Evolutionary conservation across 179 eudicot species (phyloP), one percentile per base, ranked within the genome.

Genomic region (Spinacia oleracea): DNA sequence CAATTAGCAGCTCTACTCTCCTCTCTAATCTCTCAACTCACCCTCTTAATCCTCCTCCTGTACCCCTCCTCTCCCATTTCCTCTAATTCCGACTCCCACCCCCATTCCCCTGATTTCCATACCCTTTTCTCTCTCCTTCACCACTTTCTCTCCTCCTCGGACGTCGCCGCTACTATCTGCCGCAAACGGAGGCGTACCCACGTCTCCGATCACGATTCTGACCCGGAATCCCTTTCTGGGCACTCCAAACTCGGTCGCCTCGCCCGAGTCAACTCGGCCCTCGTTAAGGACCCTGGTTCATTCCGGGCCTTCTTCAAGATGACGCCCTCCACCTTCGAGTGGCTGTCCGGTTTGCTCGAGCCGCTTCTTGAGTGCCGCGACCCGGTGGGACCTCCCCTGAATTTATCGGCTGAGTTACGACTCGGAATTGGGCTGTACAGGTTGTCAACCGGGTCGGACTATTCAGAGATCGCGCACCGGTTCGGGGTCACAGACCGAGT

Each of bases 291-390:
- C 78, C 92, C 95, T 1, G 88, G 84, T 78, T 82, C 90, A 73
- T 92, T 89, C 87, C 84, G 73, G 35, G 62, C 78, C 16, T 67
- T 75, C 69, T 94, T 90, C 86, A 84, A 77, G 50, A 90, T 94
- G 97, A 72, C 83, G 20, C 64, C 92, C 16, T 87, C 97, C 0
- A 88, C 93, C 16, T 94, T 94, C 77, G 91, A 93, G 74, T 94
- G 97, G 97, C 87, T 94, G 0, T 85, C 87, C 10, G 89, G 91
- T 23, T 76, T 94, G 7, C 88, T 94, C 32, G 98, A 94, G 74
- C 98, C 98, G 2, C 56, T 94, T 0, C 93, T 94, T 35, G 97
- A 94, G 76, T 92, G 98, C 60, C 97, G 97, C 32, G 97, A 94
- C 90, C 98, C 98, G 65, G 82, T 81, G 8, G 83, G 75, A 40